Base-by-base conservation (phyloP, 2,329 filamentous ascomycete genomes). In the Botrytis sinoallii region DNA sequence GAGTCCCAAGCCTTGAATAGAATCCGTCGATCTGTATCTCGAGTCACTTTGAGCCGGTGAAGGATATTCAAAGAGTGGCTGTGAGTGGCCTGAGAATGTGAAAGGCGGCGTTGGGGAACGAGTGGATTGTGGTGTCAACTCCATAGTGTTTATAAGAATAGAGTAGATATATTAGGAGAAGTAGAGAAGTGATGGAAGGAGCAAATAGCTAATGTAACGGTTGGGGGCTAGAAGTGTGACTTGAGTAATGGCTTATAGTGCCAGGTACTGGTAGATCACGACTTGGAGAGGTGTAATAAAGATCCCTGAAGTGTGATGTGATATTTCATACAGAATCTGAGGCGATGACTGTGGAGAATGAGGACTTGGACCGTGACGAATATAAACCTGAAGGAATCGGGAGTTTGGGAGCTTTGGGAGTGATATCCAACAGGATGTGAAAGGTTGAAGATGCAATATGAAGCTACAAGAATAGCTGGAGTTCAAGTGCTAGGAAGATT, bases 1-100 rank as follows among this genome's bases (percentile, higher is more conserved):
- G 59, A 81, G 73, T 67, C 79, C 79, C 16, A 81, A 74, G 42
- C 77, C 78, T 74, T 79, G 79, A 44, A 78, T 73, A 60, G 77
- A 77, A 68, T 80, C 79, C 29, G 77, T 77, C 52, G 77, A 75
- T 60, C 75, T 77, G 75, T 79, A 80, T 52, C 77, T 74, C 18
- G 79, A 79, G 70, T 80, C 78, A 76, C 80, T 81, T 63, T 78
- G 79, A 35, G 79, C 79, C 29, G 80, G 79, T 38, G 79, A 81
- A 44, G 79, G 79, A 78, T 81, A 81, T 74, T 80, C 80, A 77
- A 80, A 81, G 72, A 79, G 75, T 70, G 77, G 77, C 71, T 81
- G 78, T 71, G 77, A 61, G 72, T 76, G 77, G 70, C 79, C 77
- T n/a, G 64, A 73, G 70, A 79, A 80, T 72, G 71, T 76, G 71